Percentiles rank a stretch among this genome's conserved stretches.
Conservation (phyloP, 352 stramenopile genomes). For the Pythium angustatum region DNA sequence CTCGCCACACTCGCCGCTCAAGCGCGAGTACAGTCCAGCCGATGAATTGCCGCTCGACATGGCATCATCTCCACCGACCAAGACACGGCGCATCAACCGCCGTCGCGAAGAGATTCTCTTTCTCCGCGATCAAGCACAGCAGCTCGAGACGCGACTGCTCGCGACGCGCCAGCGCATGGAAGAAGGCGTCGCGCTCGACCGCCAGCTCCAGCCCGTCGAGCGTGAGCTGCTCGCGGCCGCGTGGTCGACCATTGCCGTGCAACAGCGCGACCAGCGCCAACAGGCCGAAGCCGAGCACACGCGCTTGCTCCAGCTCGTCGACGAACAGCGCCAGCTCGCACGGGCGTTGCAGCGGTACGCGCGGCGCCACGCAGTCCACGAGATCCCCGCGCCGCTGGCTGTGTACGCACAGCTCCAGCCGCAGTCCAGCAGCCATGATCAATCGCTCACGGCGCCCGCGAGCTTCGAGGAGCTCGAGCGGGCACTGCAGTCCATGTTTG, state of each 20-base stretch:
- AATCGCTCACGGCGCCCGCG: not conserved
- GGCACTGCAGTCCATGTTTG: conserved; percentile 2
- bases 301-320: conserved; percentile 20
- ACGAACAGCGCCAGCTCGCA: conserved; percentile 33
- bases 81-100: conserved; percentile 8
- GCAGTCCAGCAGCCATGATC: not conserved
- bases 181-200: not conserved
- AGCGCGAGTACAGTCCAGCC: too few species aligned
- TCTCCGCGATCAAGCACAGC: conserved; percentile 7
- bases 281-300: conserved; percentile 33
- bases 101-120: conserved; percentile 19
- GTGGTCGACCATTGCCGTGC: conserved; percentile 10
- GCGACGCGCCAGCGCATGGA: conserved; percentile 2
- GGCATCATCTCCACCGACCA: not conserved
- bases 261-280: conserved; percentile 12
- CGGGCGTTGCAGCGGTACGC: conserved; percentile 16
- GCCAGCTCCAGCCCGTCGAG: conserved; percentile 3
- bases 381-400: conserved; percentile 10
- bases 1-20: conserved; percentile 7
- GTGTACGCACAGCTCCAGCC: conserved; percentile 8
- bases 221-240: conserved; percentile 7
- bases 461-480: conserved; percentile 9
- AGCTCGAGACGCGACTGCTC: not conserved
- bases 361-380: conserved; percentile 1
- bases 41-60: too few species aligned